These are phyloP conservation scores for Senecio squalidus DNA, from an alignment of 140 eudicot genomes.

Conservation along the genomic window DNA sequence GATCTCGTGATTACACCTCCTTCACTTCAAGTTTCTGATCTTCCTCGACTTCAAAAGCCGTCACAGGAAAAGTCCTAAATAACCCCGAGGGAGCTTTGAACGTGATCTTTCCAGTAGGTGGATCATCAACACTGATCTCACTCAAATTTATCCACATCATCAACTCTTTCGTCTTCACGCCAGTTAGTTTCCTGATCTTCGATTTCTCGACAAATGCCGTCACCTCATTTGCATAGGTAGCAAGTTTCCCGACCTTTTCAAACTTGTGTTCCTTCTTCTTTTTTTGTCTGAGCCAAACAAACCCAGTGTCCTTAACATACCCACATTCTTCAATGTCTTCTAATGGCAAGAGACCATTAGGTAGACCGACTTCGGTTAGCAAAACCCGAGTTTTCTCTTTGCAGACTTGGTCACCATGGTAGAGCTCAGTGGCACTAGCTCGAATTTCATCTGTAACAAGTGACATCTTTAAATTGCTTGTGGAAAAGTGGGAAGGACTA, in stretches of 20 bases:
- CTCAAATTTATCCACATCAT: slow-evolving; percentile 35
- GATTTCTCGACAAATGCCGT: slow-evolving; percentile 31
- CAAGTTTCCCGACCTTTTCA: slow-evolving; percentile 29
- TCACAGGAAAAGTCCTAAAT: slow-evolving; percentile 31
- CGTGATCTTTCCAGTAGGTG: slow-evolving; percentile 36
- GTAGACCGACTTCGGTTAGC: slow-evolving; percentile 36
- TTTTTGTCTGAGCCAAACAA: slow-evolving; percentile 42
- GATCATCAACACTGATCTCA: slow-evolving; percentile 34
- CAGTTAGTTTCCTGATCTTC: slow-evolving; percentile 28
- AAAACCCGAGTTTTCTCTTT: slow-evolving; percentile 20
- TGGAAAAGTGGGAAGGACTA: too few relatives aligned
- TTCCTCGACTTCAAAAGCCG: slow-evolving; percentile 37
- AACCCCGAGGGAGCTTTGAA: slow-evolving; percentile 34
- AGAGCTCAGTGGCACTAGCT: slow-evolving; percentile 29
- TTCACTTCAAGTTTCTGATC: too few relatives aligned
- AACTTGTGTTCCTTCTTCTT: slow-evolving; percentile 37
- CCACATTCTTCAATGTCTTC: slow-evolving; percentile 43
- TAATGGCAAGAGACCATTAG: slow-evolving; percentile 37
- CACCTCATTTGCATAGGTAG: slow-evolving; percentile 27
- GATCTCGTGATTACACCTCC: too few relatives aligned
- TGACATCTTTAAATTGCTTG: slow-evolving; percentile 15
- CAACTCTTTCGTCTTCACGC: slow-evolving; percentile 33
- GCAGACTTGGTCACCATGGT: slow-evolving; percentile 31
- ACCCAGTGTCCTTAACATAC: slow-evolving; percentile 33
- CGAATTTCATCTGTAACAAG: slow-evolving; percentile 23